phyloP scores from a whole-genome alignment of 2,329 filamentous ascomycete genomes.

The Nothophoma quercina region DNA sequence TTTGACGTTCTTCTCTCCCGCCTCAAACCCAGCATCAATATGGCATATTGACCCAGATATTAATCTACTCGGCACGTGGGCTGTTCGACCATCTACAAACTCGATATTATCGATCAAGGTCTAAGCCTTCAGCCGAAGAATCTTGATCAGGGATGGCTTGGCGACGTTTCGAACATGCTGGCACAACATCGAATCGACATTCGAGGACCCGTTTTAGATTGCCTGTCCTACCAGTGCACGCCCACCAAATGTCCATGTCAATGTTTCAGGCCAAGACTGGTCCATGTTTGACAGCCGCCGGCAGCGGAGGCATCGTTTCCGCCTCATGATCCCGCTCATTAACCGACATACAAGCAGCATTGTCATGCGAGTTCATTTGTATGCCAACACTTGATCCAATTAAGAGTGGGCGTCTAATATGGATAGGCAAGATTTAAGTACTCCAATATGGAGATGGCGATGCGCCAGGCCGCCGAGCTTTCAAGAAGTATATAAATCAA shows the following conservation, averaged over 20 bases:
- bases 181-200: slow-evolving; percentile 15
- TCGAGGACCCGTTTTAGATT: slow-evolving; percentile 35
- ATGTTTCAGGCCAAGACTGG: slow-evolving; percentile 22
- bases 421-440: slow-evolving; percentile 19
- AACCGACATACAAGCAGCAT: slow-evolving; percentile 27
- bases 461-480: slow-evolving; percentile 5
- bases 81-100: slow-evolving; percentile 25
- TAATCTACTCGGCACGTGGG: slow-evolving; percentile 39
- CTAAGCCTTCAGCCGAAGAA: background rate
- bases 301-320: slow-evolving; percentile 27
- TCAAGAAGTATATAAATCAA: slow-evolving; percentile 32
- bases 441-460: slow-evolving; percentile 32
- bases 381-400: slow-evolving; percentile 34
- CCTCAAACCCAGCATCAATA: slow-evolving; percentile 30
- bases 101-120: slow-evolving; percentile 6
- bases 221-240: slow-evolving; percentile 24
- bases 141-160: background rate
- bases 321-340: slow-evolving; percentile 29
- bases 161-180: slow-evolving; percentile 8
- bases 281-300: slow-evolving; percentile 28
- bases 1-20: slow-evolving; percentile 15
- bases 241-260: slow-evolving; percentile 28
- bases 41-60: slow-evolving; percentile 43
- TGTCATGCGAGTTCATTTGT: slow-evolving; percentile 38
- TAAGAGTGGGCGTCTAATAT: slow-evolving; percentile 25